Base-by-base conservation (phyloP, 2,329 filamentous ascomycete genomes). In the Xylaria sp. region DNA sequence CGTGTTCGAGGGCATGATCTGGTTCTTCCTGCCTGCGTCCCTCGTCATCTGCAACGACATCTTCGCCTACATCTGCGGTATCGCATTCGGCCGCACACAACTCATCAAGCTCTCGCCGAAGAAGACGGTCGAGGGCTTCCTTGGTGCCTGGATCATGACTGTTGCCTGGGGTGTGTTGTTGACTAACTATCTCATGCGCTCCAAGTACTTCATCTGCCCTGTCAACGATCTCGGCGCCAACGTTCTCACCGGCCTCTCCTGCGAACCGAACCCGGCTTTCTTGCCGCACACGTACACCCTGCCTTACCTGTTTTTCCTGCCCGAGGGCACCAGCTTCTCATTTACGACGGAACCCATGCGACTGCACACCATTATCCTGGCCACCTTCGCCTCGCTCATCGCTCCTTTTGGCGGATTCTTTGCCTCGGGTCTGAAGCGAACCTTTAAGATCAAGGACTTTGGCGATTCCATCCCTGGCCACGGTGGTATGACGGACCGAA, bases 361-460 rank as follows among this genome's bases (percentile, higher is more conserved):
- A 74, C 87, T 97, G 72, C 94, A 99, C 76, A 89, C 96, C 67
- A 81, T 97, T 57, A 83, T 91, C 55, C 88, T 97, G 69, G 91
- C 91, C 13, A 92, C 92, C 0, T 99, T 99, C 70, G 94, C 94
- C 52, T 97, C 93, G 3, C 83, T 99, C 44, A 96, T 99, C 69
- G 94, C 94, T 7, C 94, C 94, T 2, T 99, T 99, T 70, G 94
- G 94, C 59, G 94, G 94, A 35, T 99, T 99, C 83, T 99, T 99
- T 73, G 94, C 94, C 3, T 97, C 92, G 2, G 94, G 94, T 0
- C 83, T 99, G 59, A 99, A 99, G 83, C 90, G 94, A 35, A 97
- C 93, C 3, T 99, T 99, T 80, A 97, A 99, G 79, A 95, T 99
- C 82, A 99, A 99, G 82, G 94, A 99, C 78, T 99, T 99, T 77